These are phyloP conservation scores for Prillingera fragicola DNA, from an alignment of 1,284 basidiomycete species.

Conservation along the genomic window DNA sequence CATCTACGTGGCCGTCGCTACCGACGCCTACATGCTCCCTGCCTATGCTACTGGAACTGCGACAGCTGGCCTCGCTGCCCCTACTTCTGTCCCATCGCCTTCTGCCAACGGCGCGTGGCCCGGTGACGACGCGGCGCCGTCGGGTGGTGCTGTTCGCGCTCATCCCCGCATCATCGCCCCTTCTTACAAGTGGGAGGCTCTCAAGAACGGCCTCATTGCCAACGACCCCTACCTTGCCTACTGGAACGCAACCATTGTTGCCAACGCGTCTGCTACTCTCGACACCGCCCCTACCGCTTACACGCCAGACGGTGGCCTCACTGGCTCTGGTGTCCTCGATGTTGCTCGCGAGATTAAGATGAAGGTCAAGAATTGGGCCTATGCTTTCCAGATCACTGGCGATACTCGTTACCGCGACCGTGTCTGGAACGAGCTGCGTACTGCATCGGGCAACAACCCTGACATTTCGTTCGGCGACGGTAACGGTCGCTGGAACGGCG, in stretches of 20 bases:
- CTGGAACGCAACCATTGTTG: conserved; percentile 92
- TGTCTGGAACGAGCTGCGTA: conserved; percentile 70
- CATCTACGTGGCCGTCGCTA: conserved; percentile 52
- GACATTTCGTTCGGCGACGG: conserved; percentile 59
- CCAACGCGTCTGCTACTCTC: conserved; percentile 73
- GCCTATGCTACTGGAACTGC: conserved; percentile 86
- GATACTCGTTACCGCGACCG: conserved; percentile 79
- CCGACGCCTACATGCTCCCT: conserved; percentile 70
- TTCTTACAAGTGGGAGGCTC: conserved; percentile 80
- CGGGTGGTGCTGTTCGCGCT: conserved; percentile 58
- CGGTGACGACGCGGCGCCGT: conserved; percentile 63
- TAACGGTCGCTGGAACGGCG: conserved; percentile 65
- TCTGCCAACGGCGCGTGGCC: conserved; percentile 63
- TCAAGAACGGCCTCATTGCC: conserved; percentile 64
- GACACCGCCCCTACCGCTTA: conserved; percentile 63
- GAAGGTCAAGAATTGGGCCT: conserved; percentile 86
- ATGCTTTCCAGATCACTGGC: conserved; percentile 84
- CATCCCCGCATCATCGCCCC: conserved; percentile 91
- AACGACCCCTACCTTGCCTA: conserved; percentile 76
- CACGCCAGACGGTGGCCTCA: conserved; percentile 61
- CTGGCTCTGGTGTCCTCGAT: conserved; percentile 83
- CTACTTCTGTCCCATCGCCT: conserved; percentile 61
- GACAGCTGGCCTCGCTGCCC: conserved; percentile 65
- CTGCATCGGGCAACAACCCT: conserved; percentile 41
- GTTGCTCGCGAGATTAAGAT: conserved; percentile 83